Base-by-base conservation (phyloP, 75 land plant genomes). In the Pinus tabuliformis region DNA sequence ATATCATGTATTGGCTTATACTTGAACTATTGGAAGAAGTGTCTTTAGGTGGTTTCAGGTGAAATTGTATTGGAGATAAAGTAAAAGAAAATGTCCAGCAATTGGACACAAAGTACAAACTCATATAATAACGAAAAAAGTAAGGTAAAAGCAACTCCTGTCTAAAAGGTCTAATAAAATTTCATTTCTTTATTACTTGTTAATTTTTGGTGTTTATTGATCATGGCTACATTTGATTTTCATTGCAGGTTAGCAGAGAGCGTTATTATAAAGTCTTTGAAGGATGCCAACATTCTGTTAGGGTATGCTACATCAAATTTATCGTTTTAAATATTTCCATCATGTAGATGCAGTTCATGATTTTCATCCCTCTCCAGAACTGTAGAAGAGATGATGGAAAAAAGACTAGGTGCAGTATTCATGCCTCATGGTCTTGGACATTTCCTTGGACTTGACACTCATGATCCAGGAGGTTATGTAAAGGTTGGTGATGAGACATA, bases 381-480 rank as follows among this genome's bases (percentile, higher is more conserved):
- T 84, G 74, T 96, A 17, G 91, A 92, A 75, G 89, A 82, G 42
- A 96, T 96, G 98, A 83, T 90, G 90, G 83, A 75, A 77, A 83
- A 74, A 57, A 81, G 98, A 72, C 59, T 96, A 57, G 99, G 99
- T 36, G 99, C 99, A 45, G 78, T 92, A 30, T 96, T 96, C 86
- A 96, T 96, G 99, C 99, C 99, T 61, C 99, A 96, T 82, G 99
- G 99, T 37, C 87, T 96, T 24, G 99, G 97, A 26, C 99, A 96
- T 77, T 91, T 96, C 60, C 87, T 96, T 72, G 99, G 99, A n/a
- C 83, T 96, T 71, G 97, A 96, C 65, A 94, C 99, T 39, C 99
- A 96, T 88, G 99, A 96, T 85, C 92, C 98, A 26, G 99, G 99
- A 7, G 99, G 99, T 77, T 96, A 90, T 77, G 72, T 77, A 57